Percentiles rank a stretch among this genome's conserved stretches.
Conservation (phyloP, 352 stramenopile species). For the Hyaloperonospora brassicae region DNA sequence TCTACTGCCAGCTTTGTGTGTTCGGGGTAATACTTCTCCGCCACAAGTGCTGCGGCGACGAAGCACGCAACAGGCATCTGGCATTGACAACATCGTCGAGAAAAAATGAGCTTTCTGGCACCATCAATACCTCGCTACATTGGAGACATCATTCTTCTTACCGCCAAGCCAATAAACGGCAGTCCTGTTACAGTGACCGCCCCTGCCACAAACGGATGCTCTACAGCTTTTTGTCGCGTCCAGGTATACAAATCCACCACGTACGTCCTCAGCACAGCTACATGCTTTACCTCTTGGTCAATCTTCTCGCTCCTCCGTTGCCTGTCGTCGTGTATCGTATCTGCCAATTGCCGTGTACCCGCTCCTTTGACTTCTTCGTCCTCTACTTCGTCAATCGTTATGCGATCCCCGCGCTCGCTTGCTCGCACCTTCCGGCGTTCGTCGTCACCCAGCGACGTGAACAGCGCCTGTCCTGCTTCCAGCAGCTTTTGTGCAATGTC, state of each 20-base stretch:
- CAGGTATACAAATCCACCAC: slow-evolving; percentile 35
- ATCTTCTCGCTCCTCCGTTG: slow-evolving; percentile 2
- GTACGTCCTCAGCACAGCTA: slow-evolving; percentile 38
- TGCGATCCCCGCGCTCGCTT: slow-evolving; percentile 40
- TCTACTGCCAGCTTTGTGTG: slow-evolving; percentile 59
- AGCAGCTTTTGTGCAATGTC: slow-evolving; percentile 67
- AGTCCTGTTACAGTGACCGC: slow-evolving; percentile 49
- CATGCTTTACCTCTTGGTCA: slow-evolving; percentile 13
- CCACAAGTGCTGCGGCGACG: slow-evolving; percentile 54
- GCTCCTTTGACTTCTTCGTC: slow-evolving; percentile 13
- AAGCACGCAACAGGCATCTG: slow-evolving; percentile 70
- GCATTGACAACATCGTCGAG: background rate
- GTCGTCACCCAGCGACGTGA: slow-evolving; percentile 66
- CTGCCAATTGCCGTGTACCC: slow-evolving; percentile 7
- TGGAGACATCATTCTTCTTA: slow-evolving; percentile 18
- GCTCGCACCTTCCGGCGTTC: slow-evolving; percentile 28
- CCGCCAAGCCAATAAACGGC: slow-evolving; percentile 71
- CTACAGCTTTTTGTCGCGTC: slow-evolving; percentile 32
- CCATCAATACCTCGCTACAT: background rate
- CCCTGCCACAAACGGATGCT: slow-evolving; percentile 58
- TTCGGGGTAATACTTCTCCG: slow-evolving; percentile 78
- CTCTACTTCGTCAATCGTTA: slow-evolving; percentile 64
- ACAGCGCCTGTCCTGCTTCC: slow-evolving; percentile 56
- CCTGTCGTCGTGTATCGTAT: slow-evolving; percentile 2
- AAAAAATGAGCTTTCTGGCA: background rate